Evolutionary conservation across 2,329 filamentous ascomycete species (phyloP), one percentile per base, ranked within the genome.

Genomic region (Aspergillus fischeri): DNA sequence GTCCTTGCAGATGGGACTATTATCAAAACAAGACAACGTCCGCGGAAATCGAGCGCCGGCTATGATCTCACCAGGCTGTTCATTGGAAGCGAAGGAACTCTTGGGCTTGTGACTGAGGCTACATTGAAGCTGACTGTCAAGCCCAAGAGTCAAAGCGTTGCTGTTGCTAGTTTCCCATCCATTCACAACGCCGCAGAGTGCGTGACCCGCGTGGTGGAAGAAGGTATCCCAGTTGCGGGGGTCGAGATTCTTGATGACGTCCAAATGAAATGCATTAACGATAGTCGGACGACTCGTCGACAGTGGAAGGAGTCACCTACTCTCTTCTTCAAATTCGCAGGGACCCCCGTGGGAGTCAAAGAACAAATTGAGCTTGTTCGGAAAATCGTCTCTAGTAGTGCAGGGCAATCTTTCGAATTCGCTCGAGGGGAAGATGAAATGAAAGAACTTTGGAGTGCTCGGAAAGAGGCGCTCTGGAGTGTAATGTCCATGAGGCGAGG

Each of bases 221-320:
- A 88, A 53, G 92, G 91, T 27, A 84, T 96, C 10, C 90, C 90
- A 29, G 87, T 97, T 45, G 92, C 92, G 0, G 92, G 92, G n/a
- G 86, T 97, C 47, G 92, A 97, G 77, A 89, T 97, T 57, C 80
- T 97, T 28, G 92, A 97, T 75, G 92, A 96, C 70, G 88, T 92
- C 56, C 92, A 96, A 78, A 97, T 97, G 85, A 76, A 79, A 61
- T 86, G 83, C 70, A 87, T 88, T 73, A 88, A 88, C 63, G 73
- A 74, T 49, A 78, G 76, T 58, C 69, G 77, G 38, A 69, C 73
- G 8, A 80, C 78, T 2, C 73, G 70, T 45, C 70, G 79, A 25
- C 77, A 77, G 41, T 92, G 89, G 89, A 83, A 83, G 56, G 88
- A 90, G 67, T 76, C 77, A 0, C 86, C 89, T 0, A 91, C 89